Conservation (phyloP, 208 protist genomes). For the Trypanosoma congolense region DNA sequence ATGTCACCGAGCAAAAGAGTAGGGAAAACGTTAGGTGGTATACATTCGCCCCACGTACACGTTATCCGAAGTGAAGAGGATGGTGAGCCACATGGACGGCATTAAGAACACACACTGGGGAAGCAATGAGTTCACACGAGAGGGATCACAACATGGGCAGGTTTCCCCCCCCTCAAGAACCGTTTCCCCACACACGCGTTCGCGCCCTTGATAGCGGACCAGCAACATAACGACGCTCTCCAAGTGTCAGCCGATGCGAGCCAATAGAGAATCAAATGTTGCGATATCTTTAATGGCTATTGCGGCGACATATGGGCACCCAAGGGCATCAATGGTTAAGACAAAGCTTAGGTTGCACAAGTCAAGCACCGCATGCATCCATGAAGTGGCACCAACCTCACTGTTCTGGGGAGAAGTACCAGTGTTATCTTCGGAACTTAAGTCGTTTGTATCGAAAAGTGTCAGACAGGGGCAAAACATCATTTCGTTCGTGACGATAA, state of each 20-base stretch:
- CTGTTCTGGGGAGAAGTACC: not conserved
- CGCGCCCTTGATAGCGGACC: too few species aligned
- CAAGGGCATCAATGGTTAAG: constrained; percentile 62
- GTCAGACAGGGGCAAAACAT: constrained; percentile 81
- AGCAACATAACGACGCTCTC: not conserved
- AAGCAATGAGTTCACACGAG: too few species aligned
- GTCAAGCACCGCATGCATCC: constrained; percentile 26
- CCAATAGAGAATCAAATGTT: constrained; percentile 75
- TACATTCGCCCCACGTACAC: too few species aligned
- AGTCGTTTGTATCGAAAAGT: constrained; percentile 14
- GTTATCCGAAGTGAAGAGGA: too few species aligned
- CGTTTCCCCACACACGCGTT: too few species aligned
- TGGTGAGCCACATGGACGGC: too few species aligned
- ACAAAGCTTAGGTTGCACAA: constrained; percentile 67
- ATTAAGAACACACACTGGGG: too few species aligned
- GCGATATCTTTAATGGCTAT: constrained; percentile 54
- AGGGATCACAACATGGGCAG: too few species aligned
- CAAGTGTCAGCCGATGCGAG: constrained; percentile 41
- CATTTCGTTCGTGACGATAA: constrained; percentile 84
- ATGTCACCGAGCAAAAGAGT: too few species aligned
- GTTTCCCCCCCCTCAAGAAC: too few species aligned
- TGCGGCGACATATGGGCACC: constrained; percentile 65
- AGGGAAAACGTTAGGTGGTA: too few species aligned
- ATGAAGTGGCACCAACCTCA: not conserved
- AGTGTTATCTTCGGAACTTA: constrained; percentile 15